phyloP scores from a whole-genome alignment of 108 stramenopile species.

The Skeletonema marinoi region DNA sequence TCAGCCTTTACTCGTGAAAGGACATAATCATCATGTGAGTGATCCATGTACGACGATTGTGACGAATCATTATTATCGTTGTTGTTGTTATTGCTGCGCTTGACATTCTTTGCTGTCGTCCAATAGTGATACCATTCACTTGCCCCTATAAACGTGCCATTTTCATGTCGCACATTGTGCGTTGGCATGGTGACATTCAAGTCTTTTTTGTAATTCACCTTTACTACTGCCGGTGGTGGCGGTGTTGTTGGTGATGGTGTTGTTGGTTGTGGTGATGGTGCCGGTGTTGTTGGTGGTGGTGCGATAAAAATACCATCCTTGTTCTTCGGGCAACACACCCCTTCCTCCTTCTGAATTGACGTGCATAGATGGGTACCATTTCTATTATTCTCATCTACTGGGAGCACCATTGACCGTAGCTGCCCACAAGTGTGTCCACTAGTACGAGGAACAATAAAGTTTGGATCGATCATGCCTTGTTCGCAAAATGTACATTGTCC shows the following conservation, averaged over 20 bases:
- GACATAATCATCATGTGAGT: not conserved
- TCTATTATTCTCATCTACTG: too few relatives aligned
- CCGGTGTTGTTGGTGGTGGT: too few relatives aligned
- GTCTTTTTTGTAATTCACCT: not conserved
- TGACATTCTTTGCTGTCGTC: not conserved
- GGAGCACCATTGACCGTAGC: too few relatives aligned
- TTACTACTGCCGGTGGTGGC: not conserved
- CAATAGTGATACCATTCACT: conserved; percentile 3
- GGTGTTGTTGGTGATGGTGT: too few relatives aligned
- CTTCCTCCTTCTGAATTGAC: not conserved
- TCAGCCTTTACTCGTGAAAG: not conserved
- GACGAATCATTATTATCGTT: not conserved
- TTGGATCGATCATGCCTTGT: too few relatives aligned
- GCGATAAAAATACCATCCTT: too few relatives aligned
- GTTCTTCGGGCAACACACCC: not conserved
- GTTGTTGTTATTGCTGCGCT: not conserved
- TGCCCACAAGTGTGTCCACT: too few relatives aligned
- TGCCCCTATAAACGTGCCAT: not conserved
- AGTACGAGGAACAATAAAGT: too few relatives aligned
- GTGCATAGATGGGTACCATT: too few relatives aligned
- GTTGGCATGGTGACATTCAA: not conserved
- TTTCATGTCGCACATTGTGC: not conserved
- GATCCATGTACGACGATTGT: not conserved
- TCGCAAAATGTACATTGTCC: too few relatives aligned
- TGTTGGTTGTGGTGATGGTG: too few relatives aligned